Conservation (phyloP, 1,284 basidiomycete genomes). For the Ceratobasidium sp. region DNA sequence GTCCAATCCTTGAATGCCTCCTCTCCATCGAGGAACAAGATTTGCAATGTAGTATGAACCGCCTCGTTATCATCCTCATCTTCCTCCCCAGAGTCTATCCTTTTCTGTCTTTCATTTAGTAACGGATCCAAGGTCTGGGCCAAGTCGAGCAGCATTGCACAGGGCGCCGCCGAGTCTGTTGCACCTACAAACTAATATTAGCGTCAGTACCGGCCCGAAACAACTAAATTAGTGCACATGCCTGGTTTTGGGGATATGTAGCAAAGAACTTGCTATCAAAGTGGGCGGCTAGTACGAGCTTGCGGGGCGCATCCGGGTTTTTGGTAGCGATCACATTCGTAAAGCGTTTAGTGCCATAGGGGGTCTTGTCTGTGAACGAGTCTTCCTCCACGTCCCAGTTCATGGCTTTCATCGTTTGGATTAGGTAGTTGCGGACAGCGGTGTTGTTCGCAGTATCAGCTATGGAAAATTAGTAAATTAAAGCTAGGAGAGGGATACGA, state of each 20-base stretch:
- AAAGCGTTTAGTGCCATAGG: constrained; percentile 83
- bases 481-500: neutral
- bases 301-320: constrained; percentile 81
- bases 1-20: constrained; percentile 96
- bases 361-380: constrained; percentile 81
- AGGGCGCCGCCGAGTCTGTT: constrained; percentile 96
- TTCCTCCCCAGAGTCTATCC: constrained; percentile 63
- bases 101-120: constrained; percentile 69
- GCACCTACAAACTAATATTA: constrained; percentile 88
- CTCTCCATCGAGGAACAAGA: constrained; percentile 99
- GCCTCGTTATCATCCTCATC: constrained; percentile 77
- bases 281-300: constrained; percentile 91
- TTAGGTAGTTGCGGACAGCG: constrained; percentile 80
- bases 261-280: constrained; percentile 95
- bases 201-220: constrained; percentile 33
- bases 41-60: constrained; percentile 85
- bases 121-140: constrained; percentile 82
- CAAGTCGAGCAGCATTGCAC: constrained; percentile 91
- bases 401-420: constrained; percentile 71
- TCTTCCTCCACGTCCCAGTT: constrained; percentile 91
- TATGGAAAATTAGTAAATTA: constrained; percentile 53
- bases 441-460: constrained; percentile 82
- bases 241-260: constrained; percentile 75
- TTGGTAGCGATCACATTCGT: constrained; percentile 96
- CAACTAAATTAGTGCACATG: constrained; percentile 54